Evolutionary conservation across 805 yeast species (phyloP).

Genomic region (Wickerhamomyces chaumierensis): DNA sequence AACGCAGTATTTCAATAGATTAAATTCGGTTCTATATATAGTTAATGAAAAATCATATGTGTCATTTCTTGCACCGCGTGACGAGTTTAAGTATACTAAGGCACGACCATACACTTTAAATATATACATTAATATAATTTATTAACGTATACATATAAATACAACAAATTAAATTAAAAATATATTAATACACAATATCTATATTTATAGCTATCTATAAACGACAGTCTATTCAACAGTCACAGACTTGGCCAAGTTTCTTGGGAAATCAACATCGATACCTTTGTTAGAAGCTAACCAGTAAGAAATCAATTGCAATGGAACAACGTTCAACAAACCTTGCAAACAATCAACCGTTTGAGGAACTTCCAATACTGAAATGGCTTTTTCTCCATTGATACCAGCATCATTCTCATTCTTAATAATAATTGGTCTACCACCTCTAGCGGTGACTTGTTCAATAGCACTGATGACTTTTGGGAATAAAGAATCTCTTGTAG

Average conservation of each 20-base stretch:
- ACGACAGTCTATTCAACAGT: slow-evolving; percentile 86
- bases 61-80: too few species aligned
- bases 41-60: too few species aligned
- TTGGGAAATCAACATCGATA: slow-evolving; percentile 95
- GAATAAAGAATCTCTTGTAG: slow-evolving; percentile 93
- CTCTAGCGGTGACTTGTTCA: slow-evolving; percentile 94
- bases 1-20: too few species aligned
- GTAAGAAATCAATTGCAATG: slow-evolving; percentile 91
- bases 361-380: slow-evolving; percentile 82
- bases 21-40: too few species aligned
- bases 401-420: slow-evolving; percentile 74
- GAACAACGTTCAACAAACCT: slow-evolving; percentile 89
- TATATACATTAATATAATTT: too few species aligned
- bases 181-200: too few species aligned
- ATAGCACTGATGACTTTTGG: slow-evolving; percentile 94
- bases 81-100: too few species aligned
- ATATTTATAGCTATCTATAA: too few species aligned
- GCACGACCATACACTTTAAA: too few species aligned
- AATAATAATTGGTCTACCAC: slow-evolving; percentile 91
- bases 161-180: too few species aligned
- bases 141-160: too few species aligned
- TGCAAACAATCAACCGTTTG: slow-evolving; percentile 94
- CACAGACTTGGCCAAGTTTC: slow-evolving; percentile 96
- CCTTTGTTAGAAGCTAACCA: slow-evolving; percentile 95
- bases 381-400: slow-evolving; percentile 40